A percentile compares a stretch with the other conserved stretches of the same genome.
phyloP scores from a whole-genome alignment of 2,329 filamentous ascomycete genomes.

The Aspergillus ochraceus region DNA sequence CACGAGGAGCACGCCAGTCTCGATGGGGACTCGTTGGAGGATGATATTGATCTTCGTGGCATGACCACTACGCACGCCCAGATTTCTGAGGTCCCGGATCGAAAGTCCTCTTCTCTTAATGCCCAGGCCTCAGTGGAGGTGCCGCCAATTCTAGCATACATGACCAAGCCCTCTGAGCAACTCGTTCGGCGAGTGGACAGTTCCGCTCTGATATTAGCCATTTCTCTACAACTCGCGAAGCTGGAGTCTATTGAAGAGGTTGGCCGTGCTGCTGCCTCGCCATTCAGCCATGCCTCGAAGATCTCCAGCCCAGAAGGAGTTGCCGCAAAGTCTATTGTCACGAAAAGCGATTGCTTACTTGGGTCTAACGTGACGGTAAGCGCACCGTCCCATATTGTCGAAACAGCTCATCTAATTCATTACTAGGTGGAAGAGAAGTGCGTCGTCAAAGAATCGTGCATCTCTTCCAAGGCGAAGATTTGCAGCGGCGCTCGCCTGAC shows the following conservation, averaged over 20 bases:
- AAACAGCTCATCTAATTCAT: too few relatives aligned
- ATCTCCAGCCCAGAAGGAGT: constrained; percentile 81
- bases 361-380: constrained; percentile 71
- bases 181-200: constrained; percentile 88
- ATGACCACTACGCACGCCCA: constrained; percentile 53
- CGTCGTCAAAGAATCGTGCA: constrained; percentile 87
- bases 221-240: constrained; percentile 85
- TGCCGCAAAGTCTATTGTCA: constrained; percentile 77
- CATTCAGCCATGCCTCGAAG: constrained; percentile 76
- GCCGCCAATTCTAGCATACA: constrained; percentile 77
- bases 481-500: constrained; percentile 75
- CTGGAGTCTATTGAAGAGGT: constrained; percentile 66
- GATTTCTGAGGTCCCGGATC: constrained; percentile 4
- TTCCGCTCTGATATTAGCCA: constrained; percentile 73
- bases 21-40: constrained; percentile 46
- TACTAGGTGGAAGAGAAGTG: constrained; percentile 74
- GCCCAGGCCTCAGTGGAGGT: not conserved
- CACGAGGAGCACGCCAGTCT: constrained; percentile 33
- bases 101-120: not conserved
- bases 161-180: constrained; percentile 59
- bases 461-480: constrained; percentile 85
- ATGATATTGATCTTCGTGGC: constrained; percentile 55
- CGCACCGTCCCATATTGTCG: too few relatives aligned
- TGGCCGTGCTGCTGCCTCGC: constrained; percentile 59
- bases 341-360: constrained; percentile 76